These are phyloP conservation scores for Eucalyptus rudis DNA, from an alignment of 345 rosid genomes.

Conservation along the genomic window DNA sequence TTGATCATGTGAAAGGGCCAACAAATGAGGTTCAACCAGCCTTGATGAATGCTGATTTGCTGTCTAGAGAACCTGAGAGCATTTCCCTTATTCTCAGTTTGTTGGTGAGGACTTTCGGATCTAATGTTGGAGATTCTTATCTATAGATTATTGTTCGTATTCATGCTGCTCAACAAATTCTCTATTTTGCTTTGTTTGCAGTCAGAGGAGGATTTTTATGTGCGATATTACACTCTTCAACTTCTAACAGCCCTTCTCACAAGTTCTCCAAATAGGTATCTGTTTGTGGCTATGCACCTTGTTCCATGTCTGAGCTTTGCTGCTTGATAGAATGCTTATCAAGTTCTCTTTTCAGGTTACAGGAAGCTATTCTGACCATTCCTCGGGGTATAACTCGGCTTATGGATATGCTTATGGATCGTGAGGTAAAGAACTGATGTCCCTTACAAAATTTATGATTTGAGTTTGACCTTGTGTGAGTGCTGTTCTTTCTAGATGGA, in stretches of 20 bases:
- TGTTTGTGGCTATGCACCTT: neutral
- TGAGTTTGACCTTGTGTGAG: neutral
- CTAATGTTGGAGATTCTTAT: neutral
- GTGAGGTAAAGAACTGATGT: constrained; percentile 53
- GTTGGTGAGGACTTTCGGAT: constrained; percentile 46
- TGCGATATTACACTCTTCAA: constrained; percentile 93
- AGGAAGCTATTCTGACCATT: constrained; percentile 94
- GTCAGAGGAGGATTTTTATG: constrained; percentile 96
- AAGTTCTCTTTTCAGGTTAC: constrained; percentile 72
- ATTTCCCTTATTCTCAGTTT: constrained; percentile 86
- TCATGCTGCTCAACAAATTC: neutral
- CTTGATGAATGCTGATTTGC: constrained; percentile 90
- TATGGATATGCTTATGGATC: constrained; percentile 99
- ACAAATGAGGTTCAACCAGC: constrained; percentile 81
- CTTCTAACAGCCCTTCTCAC: constrained; percentile 89
- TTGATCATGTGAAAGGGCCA: constrained; percentile 65
- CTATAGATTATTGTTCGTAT: neutral
- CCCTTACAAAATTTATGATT: neutral
- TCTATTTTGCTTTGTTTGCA: constrained; percentile 3
- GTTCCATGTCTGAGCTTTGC: neutral
- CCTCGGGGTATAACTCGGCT: constrained; percentile 97
- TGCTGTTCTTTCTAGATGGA: neutral
- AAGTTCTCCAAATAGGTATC: constrained; percentile 83
- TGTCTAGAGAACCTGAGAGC: constrained; percentile 86
- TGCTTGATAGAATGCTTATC: constrained; percentile 11